These are phyloP conservation scores for Phytophthora megakarya DNA, from an alignment of 352 stramenopile species.

Conservation along the genomic window DNA sequence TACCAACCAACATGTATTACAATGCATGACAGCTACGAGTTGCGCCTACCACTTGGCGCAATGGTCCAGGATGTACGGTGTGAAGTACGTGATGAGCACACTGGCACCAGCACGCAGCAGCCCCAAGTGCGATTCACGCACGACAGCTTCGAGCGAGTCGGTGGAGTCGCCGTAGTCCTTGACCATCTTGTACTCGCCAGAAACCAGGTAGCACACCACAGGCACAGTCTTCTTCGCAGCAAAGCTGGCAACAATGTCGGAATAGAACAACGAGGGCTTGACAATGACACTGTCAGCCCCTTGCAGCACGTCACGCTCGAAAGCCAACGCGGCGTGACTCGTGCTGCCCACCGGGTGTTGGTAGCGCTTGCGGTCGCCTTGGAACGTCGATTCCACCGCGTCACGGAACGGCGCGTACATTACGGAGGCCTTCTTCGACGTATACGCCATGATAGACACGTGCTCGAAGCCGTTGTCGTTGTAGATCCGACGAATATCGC, in stretches of 20 bases:
- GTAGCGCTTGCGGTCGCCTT: slow-evolving; percentile 96
- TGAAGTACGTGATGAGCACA: slow-evolving; percentile 99
- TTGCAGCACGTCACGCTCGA: slow-evolving; percentile 78
- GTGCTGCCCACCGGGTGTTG: slow-evolving; percentile 92
- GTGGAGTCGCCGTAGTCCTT: slow-evolving; percentile 92
- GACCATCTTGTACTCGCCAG: slow-evolving; percentile 99
- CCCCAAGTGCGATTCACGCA: slow-evolving; percentile 82
- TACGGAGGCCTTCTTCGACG: slow-evolving; percentile 97
- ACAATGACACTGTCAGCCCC: slow-evolving; percentile 99
- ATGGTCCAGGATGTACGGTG: slow-evolving; percentile 85
- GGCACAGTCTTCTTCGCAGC: slow-evolving; percentile 92
- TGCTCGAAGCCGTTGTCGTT: slow-evolving; percentile 97
- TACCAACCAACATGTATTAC: slow-evolving; percentile 4
- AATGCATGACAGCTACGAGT: not conserved
- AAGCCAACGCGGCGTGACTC: slow-evolving; percentile 80
- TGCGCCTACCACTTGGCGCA: slow-evolving; percentile 86
- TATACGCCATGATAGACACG: slow-evolving; percentile 99
- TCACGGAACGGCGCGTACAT: slow-evolving; percentile 98
- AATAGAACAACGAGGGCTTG: slow-evolving; percentile 98
- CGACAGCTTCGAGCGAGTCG: slow-evolving; percentile 81
- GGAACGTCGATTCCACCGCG: slow-evolving; percentile 97
- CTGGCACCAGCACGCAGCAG: slow-evolving; percentile 93
- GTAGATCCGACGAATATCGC: slow-evolving; percentile 93
- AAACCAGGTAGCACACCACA: slow-evolving; percentile 99
- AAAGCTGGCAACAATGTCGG: slow-evolving; percentile 96